These are phyloP conservation scores for Lignosus rhinocerotis DNA, from an alignment of 1,284 basidiomycete species.

Conservation along the genomic window DNA sequence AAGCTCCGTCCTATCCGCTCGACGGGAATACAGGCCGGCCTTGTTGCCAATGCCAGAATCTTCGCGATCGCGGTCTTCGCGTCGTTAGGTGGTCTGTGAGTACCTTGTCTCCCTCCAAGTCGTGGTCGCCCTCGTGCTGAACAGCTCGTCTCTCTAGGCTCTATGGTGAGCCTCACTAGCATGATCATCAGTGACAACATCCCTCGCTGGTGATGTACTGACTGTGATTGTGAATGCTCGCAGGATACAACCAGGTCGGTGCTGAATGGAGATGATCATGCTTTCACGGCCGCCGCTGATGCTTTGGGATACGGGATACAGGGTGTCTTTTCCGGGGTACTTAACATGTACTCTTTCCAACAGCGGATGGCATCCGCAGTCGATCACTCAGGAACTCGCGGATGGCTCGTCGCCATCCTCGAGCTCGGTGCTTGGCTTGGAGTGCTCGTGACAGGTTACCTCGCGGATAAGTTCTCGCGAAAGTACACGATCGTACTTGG, in stretches of 20 bases:
- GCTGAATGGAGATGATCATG: not conserved
- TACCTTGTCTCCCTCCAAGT: conserved; percentile 13
- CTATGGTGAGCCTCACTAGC: conserved; percentile 19
- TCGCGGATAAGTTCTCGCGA: conserved; percentile 72
- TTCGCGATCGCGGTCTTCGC: conserved; percentile 72
- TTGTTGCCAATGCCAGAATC: conserved; percentile 59
- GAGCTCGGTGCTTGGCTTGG: conserved; percentile 75
- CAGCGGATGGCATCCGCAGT: conserved; percentile 57
- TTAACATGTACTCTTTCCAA: conserved; percentile 59
- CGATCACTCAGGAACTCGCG: conserved; percentile 50
- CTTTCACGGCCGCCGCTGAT: conserved; percentile 9
- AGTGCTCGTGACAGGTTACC: conserved; percentile 65
- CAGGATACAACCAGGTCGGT: conserved; percentile 65
- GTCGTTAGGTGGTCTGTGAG: conserved; percentile 69
- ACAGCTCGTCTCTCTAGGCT: conserved; percentile 6
- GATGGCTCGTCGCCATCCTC: conserved; percentile 70
- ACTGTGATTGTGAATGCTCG: not conserved
- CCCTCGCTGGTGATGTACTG: not conserved
- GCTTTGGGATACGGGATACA: conserved; percentile 25
- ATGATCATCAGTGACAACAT: not conserved
- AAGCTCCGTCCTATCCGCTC: not conserved
- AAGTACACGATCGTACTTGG: conserved; percentile 72
- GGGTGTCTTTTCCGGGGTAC: conserved; percentile 75
- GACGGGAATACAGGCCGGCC: conserved; percentile 45
- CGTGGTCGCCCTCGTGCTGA: not conserved